Base-by-base conservation (phyloP, 2,329 filamentous ascomycete species). In the Trichoderma pleuroti region DNA sequence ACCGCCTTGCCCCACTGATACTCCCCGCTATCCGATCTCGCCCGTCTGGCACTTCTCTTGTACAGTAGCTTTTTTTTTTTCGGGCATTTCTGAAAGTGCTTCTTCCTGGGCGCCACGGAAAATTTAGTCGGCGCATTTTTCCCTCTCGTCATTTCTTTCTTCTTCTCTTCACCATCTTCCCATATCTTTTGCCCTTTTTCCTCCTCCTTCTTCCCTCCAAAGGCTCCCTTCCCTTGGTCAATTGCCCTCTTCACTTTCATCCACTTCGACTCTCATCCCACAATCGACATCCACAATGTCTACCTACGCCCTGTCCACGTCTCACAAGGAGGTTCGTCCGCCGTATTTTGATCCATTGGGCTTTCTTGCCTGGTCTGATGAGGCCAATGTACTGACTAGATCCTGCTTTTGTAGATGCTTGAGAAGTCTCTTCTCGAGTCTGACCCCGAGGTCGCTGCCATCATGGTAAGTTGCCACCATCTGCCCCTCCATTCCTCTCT, bases 371-470 rank as follows among this genome's bases (percentile, higher is more conserved):
- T 30, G 6, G 5, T 9, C 5, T 18, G 42, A 49, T 7, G 39
- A 39, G 36, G 32, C 74, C 72, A 74, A 78, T 62, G 24, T 62
- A 54, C 52, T 60, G 32, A 34, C 10, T 18, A 18, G n/a, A 57
- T 32, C 6, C n/a, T 57, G 16, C 73, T 72, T 72, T 73, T 73
- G 52, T 70, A 97, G 94, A 91, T 98, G 89, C 93, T 99, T 86
- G 93, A 98, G 89, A 96, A 93, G 87, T 92, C 93, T 82, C 90
- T 99, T 78, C 85, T 95, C 78, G 93, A 97, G 77, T 91, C 92
- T 70, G 96, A 99, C 83, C 92, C 93, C 71, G 94, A 98, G 88
- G 93, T 99, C 79, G 94, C 94, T 75, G 87, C 92, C 85, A 97
- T 99, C 84, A 98, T 99, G 94, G 93, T 97, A 87, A 75, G 88